A percentile compares a stretch with the other conserved stretches of the same genome.
Conservation (phyloP, 495 filamentous ascomycete genomes). For the Massariosphaeria phaeospora region DNA sequence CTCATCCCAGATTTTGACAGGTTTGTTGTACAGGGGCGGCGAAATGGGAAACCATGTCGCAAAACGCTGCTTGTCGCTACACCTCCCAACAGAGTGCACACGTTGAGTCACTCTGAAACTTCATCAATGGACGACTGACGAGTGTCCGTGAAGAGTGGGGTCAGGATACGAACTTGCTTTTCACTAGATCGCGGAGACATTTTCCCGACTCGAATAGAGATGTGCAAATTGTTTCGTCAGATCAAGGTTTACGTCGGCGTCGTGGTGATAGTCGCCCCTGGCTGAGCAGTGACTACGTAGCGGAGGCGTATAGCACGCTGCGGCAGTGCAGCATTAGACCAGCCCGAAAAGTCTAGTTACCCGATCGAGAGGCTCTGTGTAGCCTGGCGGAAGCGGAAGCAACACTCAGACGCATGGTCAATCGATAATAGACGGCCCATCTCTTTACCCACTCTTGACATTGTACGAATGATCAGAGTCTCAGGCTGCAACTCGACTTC, state of each 20-base stretch:
- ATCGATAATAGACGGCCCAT: not conserved
- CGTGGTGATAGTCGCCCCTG: constrained; percentile 1
- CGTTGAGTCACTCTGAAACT: constrained; percentile 20
- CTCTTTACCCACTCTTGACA: not conserved
- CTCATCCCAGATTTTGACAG: constrained; percentile 18
- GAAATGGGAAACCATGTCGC: not conserved
- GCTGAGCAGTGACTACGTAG: not conserved
- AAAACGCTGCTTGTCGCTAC: not conserved
- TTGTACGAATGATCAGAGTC: constrained; percentile 13
- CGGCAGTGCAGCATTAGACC: constrained; percentile 8
- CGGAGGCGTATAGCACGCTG: constrained; percentile 9
- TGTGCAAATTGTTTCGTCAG: not conserved
- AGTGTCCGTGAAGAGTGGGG: no score
- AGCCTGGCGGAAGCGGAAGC: constrained; percentile 17
- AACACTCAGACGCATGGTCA: not conserved
- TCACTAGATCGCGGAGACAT: no score
- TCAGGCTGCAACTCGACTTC: constrained; percentile 9
- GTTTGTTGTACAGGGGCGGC: constrained; percentile 6
- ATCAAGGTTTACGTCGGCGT: not conserved
- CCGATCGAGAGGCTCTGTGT: constrained; percentile 10
- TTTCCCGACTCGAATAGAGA: not conserved
- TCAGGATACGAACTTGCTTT: no score
- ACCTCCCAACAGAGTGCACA: not conserved
- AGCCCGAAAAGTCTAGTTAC: constrained; percentile 5
- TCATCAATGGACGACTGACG: constrained; percentile 3